Percentiles rank a stretch among this genome's conserved stretches.
Conservation (phyloP, 495 filamentous ascomycete species). For the Aspergillus kassunensis region DNA sequence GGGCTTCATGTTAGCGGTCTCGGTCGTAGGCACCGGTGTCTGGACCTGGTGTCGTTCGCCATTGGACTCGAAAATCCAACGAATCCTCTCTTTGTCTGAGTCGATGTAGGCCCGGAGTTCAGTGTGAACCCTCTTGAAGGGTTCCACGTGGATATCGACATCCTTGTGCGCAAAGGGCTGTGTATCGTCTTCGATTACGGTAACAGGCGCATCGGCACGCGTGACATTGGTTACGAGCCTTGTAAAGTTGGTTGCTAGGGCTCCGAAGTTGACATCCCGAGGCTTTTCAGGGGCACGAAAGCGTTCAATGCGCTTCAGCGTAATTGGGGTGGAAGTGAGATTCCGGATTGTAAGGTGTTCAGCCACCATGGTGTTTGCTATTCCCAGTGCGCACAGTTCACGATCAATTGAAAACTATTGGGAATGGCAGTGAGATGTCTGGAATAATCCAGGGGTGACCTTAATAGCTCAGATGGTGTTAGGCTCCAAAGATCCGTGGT, state of each 20-base stretch:
- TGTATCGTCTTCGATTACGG: slow-evolving; percentile 47
- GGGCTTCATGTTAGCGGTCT: slow-evolving; percentile 53
- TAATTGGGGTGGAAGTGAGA: slow-evolving; percentile 67
- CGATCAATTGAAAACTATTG: neutral
- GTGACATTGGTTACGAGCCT: slow-evolving; percentile 43
- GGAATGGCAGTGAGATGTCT: neutral
- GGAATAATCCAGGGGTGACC: neutral
- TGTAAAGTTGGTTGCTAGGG: slow-evolving; percentile 49
- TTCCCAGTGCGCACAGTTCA: neutral
- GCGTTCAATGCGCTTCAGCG: slow-evolving; percentile 70
- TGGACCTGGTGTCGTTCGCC: slow-evolving; percentile 61
- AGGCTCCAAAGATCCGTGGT: slow-evolving; percentile 4
- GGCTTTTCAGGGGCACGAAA: slow-evolving; percentile 53
- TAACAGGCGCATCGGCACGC: slow-evolving; percentile 32
- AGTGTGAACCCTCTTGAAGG: slow-evolving; percentile 56
- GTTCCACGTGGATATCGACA: slow-evolving; percentile 51
- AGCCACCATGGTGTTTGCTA: slow-evolving; percentile 33
- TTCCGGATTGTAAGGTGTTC: slow-evolving; percentile 76
- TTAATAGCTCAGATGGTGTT: neutral
- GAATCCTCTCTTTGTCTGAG: slow-evolving; percentile 50
- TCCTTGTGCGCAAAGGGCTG: slow-evolving; percentile 53
- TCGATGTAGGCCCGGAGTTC: slow-evolving; percentile 45
- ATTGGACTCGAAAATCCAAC: slow-evolving; percentile 59
- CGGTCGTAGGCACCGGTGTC: slow-evolving; percentile 50
- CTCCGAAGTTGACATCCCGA: slow-evolving; percentile 39